Base-by-base conservation (phyloP, 1,139 yeast genomes). In the Spathaspora sp. region DNA sequence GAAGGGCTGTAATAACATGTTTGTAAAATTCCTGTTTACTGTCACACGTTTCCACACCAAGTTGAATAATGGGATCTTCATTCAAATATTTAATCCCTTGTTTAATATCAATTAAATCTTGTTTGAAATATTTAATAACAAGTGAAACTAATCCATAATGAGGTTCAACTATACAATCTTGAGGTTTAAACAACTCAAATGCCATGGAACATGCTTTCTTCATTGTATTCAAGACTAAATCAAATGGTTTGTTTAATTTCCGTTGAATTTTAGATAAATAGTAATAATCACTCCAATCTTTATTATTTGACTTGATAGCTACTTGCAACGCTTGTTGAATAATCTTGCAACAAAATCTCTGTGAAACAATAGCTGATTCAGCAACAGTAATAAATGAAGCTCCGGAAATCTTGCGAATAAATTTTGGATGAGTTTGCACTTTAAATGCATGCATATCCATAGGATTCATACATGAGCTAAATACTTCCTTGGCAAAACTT, bases 161-260 rank as follows among this genome's bases (percentile, higher is more conserved):
- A 0, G 96, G 91, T 56, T 89, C 96, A 37, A 89, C 64, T 4
- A 82, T 68, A 1, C 75, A 73, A 41, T 82, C 93, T 4, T 68
- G 59, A 0, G 79, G 65, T 15, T 64, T 62, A 11, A 26, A 10
- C 72, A 51, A 1, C 20, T 44, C 39, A 23, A 51, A 45, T 42
- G 82, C 72, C 27, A 44, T 38, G 7, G 36, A 23, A 38, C 59
- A 52, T 0, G 89, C 64, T 27, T 59, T 60, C 8, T 69, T 41
- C 11, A 81, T 56, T 2, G 78, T 63, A 0, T 68, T 66, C 10
- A 82, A 48, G 0, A 78, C 75, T 1, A 58, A 48, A 0, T 52
- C 39, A 0, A 72, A 60, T 13, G 62, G 56, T 4, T 58, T 56
- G 0, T 62, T 57, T 24, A 78, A 60, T 53, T 87, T 86, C 43